Evolutionary conservation across 1,284 basidiomycete species (phyloP), one percentile per base, ranked within the genome.

Genomic region (Cryptococcus sp.): DNA sequence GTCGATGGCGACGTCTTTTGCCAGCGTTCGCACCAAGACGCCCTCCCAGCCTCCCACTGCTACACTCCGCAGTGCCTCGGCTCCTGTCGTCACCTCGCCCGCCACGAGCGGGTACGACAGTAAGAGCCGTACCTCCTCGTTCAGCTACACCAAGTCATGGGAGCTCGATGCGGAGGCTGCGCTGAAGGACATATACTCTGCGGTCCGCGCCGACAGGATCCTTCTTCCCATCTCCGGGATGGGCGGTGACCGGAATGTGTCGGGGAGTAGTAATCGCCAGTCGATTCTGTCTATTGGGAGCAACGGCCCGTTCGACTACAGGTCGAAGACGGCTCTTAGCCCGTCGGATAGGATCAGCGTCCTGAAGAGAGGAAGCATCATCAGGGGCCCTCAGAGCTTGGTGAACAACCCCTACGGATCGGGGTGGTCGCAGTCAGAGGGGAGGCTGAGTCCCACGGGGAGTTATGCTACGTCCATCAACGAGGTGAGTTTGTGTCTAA

Each of bases 121-220:
- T 4, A 61, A 59, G 37, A 45, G 50, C 13, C 48, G 64, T 24
- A 52, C 58, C 15, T 73, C 70, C 46, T 68, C 68, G 2, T 70
- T 70, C 46, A 62, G 53, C 28, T 73, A 71, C 57, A 61, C 52
- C 45, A 73, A 70, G 52, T 60, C 66, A 0, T 96, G 91, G 89
- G 91, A 95, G 68, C 74, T 68, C 8, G 91, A 94, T 53, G 85
- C 96, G 80, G 93, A 96, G 73, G 83, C 65, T 59, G 72, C 91
- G 59, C 82, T 98, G 61, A 93, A 91, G 83, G 95, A 98, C 69
- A 96, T 98, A 81, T 98, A 94, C 79, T 83, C 82, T 58, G 87
- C 91, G 12, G 87, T 98, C 76, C 93, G 94, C 78, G 83, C 80
- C 46, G 89, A 94, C 64, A 90, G 93, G 66, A 96, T 98, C 61